Percentiles rank a stretch among this genome's conserved stretches.
Conservation (phyloP, 202 grass and related monocot genomes). For the Tripidium arundinaceum region DNA sequence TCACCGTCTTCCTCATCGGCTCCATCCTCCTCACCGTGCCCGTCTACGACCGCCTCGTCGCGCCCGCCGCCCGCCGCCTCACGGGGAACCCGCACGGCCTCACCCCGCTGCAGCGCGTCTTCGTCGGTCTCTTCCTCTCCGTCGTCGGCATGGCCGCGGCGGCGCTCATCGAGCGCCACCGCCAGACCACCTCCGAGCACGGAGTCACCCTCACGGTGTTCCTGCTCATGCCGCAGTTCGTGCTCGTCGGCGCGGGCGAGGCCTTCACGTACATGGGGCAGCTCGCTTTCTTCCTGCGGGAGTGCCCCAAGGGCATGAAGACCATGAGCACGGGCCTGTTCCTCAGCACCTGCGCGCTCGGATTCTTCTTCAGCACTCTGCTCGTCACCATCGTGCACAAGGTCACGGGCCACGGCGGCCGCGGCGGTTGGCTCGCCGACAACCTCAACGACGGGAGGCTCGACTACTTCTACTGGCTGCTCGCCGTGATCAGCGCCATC, state of each 20-base stretch:
- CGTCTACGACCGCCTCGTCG: no score
- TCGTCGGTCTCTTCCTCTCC: no score
- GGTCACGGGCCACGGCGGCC: constrained; percentile 31
- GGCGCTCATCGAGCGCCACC: no score
- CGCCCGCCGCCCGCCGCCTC: no score
- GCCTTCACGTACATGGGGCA: constrained; percentile 78
- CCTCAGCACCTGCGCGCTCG: constrained; percentile 62
- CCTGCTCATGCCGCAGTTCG: constrained; percentile 66
- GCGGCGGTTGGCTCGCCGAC: constrained; percentile 46
- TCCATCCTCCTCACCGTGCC: no score
- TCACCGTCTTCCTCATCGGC: constrained; percentile 71
- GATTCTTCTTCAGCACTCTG: constrained; percentile 64
- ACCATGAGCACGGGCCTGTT: constrained; percentile 78
- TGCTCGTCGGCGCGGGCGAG: constrained; percentile 57
- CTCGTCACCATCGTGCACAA: constrained; percentile 54
- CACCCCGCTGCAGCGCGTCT: no score
- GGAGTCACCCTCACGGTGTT: constrained; percentile 38
- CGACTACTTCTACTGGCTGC: constrained; percentile 76
- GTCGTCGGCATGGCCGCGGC: no score
- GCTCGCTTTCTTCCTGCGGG: constrained; percentile 68
- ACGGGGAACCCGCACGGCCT: no score
- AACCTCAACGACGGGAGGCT: constrained; percentile 54
- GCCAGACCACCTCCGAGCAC: not conserved
- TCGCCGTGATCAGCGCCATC: constrained; percentile 40
- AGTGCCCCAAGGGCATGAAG: constrained; percentile 81